phyloP scores from a whole-genome alignment of 2,329 filamentous ascomycete species.

The Grosmannia serpens region DNA sequence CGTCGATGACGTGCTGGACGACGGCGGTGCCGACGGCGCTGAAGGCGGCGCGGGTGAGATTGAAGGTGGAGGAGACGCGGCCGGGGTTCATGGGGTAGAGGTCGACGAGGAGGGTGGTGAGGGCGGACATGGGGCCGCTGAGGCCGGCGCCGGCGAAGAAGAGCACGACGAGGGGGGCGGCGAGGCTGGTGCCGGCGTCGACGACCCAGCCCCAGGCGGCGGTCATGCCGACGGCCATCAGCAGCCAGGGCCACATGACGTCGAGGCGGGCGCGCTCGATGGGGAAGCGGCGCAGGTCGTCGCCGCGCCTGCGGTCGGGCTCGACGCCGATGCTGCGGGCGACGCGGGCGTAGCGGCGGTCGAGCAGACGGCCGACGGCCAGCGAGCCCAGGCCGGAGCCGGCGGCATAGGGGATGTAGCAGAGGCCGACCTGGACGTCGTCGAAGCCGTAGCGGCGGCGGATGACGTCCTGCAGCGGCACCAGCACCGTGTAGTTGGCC shows the following conservation, averaged over 20 bases:
- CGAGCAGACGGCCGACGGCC: constrained; percentile 38
- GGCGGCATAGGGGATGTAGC: constrained; percentile 26
- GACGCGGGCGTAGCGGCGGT: constrained; percentile 48
- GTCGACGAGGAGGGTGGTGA: constrained; percentile 30
- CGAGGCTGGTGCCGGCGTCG: constrained; percentile 23
- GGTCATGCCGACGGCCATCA: constrained; percentile 30
- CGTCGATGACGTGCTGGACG: constrained; percentile 28
- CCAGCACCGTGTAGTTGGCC: constrained; percentile 21
- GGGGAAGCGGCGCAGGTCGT: constrained; percentile 22
- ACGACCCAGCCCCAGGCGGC: constrained; percentile 32
- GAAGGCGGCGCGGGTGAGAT: constrained; percentile 27
- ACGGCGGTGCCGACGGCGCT: constrained; percentile 28
- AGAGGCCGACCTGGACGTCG: constrained; percentile 29
- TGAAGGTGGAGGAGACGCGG: constrained; percentile 29
- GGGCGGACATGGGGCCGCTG: constrained; percentile 28
- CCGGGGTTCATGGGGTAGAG: constrained; percentile 29
- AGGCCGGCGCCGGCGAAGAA: constrained; percentile 25
- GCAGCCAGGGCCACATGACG: constrained; percentile 24
- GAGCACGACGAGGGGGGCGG: constrained; percentile 27
- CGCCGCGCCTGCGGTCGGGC: constrained; percentile 32
- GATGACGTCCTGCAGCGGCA: constrained; percentile 22
- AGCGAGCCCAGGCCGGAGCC: constrained; percentile 25
- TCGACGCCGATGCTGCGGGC: constrained; percentile 35
- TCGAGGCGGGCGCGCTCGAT: constrained; percentile 26
- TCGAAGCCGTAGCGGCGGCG: constrained; percentile 21